Conservation (phyloP, 2,329 filamentous ascomycete genomes). For the Taxawa tesnikishii region DNA sequence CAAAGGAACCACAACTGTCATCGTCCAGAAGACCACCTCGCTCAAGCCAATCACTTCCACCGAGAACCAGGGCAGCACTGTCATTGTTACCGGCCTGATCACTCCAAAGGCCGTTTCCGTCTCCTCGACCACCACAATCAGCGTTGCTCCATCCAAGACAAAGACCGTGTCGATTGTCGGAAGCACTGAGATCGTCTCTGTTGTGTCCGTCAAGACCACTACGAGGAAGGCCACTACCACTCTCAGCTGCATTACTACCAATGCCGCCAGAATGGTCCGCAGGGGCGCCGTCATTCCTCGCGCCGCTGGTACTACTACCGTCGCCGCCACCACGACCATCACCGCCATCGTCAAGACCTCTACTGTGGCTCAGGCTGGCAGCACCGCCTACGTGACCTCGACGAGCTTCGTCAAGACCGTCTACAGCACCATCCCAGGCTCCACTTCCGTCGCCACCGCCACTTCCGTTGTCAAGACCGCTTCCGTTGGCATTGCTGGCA, state of each 20-base stretch:
- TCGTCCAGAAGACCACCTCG: conserved; percentile 10
- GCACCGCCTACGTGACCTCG: conserved; percentile 12
- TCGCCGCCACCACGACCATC: conserved; percentile 15
- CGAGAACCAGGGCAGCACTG: conserved; percentile 11
- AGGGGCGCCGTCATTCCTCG: conserved; percentile 9
- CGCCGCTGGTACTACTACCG: conserved; percentile 13
- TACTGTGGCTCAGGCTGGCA: conserved; percentile 7
- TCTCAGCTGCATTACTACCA: conserved; percentile 16
- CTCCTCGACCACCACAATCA: conserved; percentile 13
- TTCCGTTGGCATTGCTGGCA: conserved; percentile 3
- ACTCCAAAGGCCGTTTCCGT: conserved; percentile 17
- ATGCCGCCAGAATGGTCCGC: conserved; percentile 9
- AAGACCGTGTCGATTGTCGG: conserved; percentile 12
- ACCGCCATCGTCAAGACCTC: conserved; percentile 14
- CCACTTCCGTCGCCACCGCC: conserved; percentile 11
- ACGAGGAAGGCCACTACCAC: conserved; percentile 19
- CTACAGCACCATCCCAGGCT: conserved; percentile 3
- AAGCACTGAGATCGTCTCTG: conserved; percentile 12
- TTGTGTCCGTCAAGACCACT: conserved; percentile 15
- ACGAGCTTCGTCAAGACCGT: too few species aligned
- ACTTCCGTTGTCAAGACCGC: conserved; percentile 12
- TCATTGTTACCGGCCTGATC: conserved; percentile 13
- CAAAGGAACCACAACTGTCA: conserved; percentile 10
- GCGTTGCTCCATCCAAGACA: conserved; percentile 14
- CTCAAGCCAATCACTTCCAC: conserved; percentile 10